These are phyloP conservation scores for Thielaviopsis punctulata DNA, from an alignment of 2,329 filamentous ascomycete species.

Conservation along the genomic window DNA sequence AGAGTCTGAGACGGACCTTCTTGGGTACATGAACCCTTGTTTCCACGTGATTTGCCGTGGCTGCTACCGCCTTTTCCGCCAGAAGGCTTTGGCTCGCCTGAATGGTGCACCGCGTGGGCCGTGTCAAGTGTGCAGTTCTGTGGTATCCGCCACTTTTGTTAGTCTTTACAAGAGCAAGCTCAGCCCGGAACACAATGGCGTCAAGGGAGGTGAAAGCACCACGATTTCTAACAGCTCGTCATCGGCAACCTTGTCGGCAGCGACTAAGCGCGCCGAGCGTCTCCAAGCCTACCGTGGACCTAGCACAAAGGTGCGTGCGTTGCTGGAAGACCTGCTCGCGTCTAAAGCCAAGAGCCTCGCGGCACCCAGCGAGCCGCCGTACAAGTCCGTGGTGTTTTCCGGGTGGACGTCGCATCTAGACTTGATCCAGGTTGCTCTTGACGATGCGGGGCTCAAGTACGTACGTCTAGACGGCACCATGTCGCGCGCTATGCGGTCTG, in stretches of 20 bases:
- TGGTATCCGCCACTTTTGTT: conserved; percentile 47
- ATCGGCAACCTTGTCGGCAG: not conserved
- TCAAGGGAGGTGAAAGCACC: conserved; percentile 20
- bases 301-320: conserved; percentile 76
- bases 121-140: conserved; percentile 53
- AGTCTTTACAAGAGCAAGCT: conserved; percentile 47
- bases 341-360: conserved; percentile 44
- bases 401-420: conserved; percentile 93
- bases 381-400: conserved; percentile 89
- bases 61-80: conserved; percentile 47
- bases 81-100: conserved; percentile 28
- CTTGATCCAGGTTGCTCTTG: conserved; percentile 69
- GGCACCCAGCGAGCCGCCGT: conserved; percentile 47
- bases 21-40: conserved; percentile 73
- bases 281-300: conserved; percentile 59
- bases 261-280: conserved; percentile 8
- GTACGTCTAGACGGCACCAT: conserved; percentile 84
- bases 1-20: conserved; percentile 42
- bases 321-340: conserved; percentile 56
- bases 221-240: not conserved
- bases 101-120: conserved; percentile 24
- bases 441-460: conserved; percentile 47
- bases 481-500: conserved; percentile 54
- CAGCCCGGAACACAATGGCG: conserved; percentile 37
- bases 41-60: conserved; percentile 67